A percentile compares a stretch with the other conserved stretches of the same genome.
These are phyloP conservation scores for Talaromyces pinophilus DNA, from an alignment of 2,329 filamentous ascomycete genomes.

Conservation along the genomic window DNA sequence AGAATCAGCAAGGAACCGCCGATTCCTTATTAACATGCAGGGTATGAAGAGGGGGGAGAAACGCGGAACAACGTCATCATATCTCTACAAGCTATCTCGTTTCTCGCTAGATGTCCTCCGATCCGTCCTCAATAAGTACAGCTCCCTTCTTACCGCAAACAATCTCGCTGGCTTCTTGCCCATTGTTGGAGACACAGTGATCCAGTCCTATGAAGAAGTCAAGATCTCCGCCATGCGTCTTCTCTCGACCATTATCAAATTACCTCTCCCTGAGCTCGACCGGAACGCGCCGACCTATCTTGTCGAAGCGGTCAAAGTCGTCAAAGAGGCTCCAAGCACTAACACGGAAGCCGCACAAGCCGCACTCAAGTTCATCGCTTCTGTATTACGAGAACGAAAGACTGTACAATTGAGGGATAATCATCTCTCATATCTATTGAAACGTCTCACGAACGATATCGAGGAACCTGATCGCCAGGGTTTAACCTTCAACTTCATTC, in stretches of 20 bases:
- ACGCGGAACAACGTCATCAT: constrained; percentile 71
- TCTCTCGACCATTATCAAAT: constrained; percentile 80
- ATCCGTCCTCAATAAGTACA: constrained; percentile 81
- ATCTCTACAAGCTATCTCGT: constrained; percentile 81
- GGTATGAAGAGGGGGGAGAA: constrained; percentile 73
- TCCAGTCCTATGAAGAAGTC: constrained; percentile 86
- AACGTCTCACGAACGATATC: constrained; percentile 80
- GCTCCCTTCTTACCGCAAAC: constrained; percentile 72
- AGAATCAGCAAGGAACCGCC: constrained; percentile 38
- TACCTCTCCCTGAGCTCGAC: constrained; percentile 71
- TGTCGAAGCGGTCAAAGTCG: constrained; percentile 78
- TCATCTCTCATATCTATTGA: constrained; percentile 78
- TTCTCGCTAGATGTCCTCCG: constrained; percentile 88
- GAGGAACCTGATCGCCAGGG: constrained; percentile 92
- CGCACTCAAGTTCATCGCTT: constrained; percentile 81
- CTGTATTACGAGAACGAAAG: constrained; percentile 77
- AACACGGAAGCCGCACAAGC: constrained; percentile 83
- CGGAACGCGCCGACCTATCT: constrained; percentile 75
- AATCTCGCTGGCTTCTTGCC: constrained; percentile 87
- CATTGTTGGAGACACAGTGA: constrained; percentile 81
- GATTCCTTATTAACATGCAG: constrained; percentile 76
- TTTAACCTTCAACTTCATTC: constrained; percentile 90
- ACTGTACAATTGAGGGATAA: constrained; percentile 76
- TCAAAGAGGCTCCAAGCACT: constrained; percentile 75
- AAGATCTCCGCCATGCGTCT: constrained; percentile 84